Conservation (phyloP, 768 basidiomycete genomes). For the Mycena epipterygia region DNA sequence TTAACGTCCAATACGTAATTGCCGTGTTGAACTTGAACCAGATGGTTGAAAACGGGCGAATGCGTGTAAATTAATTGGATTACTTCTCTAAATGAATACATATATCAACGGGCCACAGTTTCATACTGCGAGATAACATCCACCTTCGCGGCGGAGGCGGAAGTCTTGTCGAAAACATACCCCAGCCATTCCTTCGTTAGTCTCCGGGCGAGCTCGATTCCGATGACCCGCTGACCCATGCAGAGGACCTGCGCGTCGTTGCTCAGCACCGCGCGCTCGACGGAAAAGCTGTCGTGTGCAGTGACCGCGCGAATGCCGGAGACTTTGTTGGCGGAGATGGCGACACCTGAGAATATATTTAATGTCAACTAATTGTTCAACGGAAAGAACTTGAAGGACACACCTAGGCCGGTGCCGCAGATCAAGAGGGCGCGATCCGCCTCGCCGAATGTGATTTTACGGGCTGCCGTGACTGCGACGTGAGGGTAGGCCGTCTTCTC, state of each 20-base stretch:
- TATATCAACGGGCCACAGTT: not conserved
- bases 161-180: constrained; percentile 25
- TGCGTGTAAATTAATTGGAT: not conserved
- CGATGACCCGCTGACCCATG: constrained; percentile 33
- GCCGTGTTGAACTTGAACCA: not conserved
- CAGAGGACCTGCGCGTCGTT: constrained; percentile 32
- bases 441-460: constrained; percentile 23
- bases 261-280: constrained; percentile 28
- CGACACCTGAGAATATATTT: constrained; percentile 14
- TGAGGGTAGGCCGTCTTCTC: constrained; percentile 31
- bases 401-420: constrained; percentile 29
- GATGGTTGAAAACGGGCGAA: not conserved
- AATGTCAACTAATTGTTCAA: not conserved
- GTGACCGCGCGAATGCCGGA: constrained; percentile 29
- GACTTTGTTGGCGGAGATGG: constrained; percentile 29
- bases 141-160: constrained; percentile 24
- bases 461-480: constrained; percentile 27
- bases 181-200: constrained; percentile 30
- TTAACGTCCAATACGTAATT: not conserved
- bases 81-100: not conserved
- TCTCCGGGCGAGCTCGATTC: constrained; percentile 27
- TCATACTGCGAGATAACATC: constrained; percentile 27
- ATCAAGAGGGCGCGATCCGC: constrained; percentile 27
- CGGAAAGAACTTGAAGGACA: not conserved
- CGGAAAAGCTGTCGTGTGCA: constrained; percentile 31